These are phyloP conservation scores for Wickerhamomyces alni DNA, from an alignment of 805 yeast species.

Conservation along the genomic window DNA sequence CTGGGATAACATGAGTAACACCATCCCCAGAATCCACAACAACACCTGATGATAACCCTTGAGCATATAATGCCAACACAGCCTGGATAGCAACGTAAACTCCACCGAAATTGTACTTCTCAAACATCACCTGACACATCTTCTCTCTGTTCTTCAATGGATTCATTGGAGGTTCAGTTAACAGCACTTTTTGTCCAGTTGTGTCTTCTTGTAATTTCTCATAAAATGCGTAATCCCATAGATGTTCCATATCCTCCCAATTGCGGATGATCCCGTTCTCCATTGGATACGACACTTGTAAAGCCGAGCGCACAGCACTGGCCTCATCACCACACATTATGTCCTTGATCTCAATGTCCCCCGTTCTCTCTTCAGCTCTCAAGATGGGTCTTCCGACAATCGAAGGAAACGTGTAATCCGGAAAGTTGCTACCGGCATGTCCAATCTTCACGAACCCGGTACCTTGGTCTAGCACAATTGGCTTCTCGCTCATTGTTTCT, in stretches of 20 bases:
- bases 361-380: conserved; percentile 90
- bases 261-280: conserved; percentile 95
- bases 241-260: conserved; percentile 98
- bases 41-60: conserved; percentile 93
- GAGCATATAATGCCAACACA: conserved; percentile 95
- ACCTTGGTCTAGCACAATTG: conserved; percentile 90
- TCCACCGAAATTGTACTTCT: conserved; percentile 83
- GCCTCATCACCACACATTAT: conserved; percentile 99
- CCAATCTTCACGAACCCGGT: conserved; percentile 98
- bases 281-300: conserved; percentile 97
- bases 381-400: conserved; percentile 96
- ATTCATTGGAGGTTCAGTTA: conserved; percentile 98
- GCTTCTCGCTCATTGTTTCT: conserved; percentile 18
- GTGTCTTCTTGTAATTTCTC: conserved; percentile 81
- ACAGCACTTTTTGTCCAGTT: conserved; percentile 73
- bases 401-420: conserved; percentile 94
- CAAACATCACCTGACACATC: conserved; percentile 92
- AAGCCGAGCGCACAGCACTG: conserved; percentile 77
- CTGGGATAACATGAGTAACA: conserved; percentile 97
- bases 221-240: conserved; percentile 97
- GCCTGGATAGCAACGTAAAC: conserved; percentile 97
- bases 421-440: conserved; percentile 94
- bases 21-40: conserved; percentile 99
- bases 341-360: conserved; percentile 76
- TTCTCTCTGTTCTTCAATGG: conserved; percentile 83